Percentiles rank a stretch among this genome's conserved stretches.
Conservation (phyloP, 129 eudicot genomes). For the Flaveria robusta region DNA sequence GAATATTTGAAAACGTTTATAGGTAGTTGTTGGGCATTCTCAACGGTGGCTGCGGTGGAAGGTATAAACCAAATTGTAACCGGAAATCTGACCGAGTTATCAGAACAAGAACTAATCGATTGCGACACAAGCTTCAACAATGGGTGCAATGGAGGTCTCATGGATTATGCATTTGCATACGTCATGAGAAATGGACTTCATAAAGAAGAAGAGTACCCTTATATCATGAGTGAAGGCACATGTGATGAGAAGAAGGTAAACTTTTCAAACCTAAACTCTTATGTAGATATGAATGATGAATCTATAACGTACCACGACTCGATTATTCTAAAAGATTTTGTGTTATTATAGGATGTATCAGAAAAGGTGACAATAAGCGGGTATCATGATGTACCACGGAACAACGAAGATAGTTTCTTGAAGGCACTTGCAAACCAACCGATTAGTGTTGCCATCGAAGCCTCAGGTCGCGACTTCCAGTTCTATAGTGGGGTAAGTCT, state of each 20-base stretch:
- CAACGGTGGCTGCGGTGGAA: slow-evolving; percentile 93
- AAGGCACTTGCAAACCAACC: slow-evolving; percentile 98
- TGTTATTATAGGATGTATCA: slow-evolving; percentile 52
- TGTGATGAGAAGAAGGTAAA: slow-evolving; percentile 73
- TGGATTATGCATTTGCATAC: slow-evolving; percentile 85
- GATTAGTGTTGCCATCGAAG: slow-evolving; percentile 80
- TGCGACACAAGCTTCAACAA: slow-evolving; percentile 67
- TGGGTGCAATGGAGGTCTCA: slow-evolving; percentile 96
- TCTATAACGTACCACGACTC: slow-evolving; percentile 12
- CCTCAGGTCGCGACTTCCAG: slow-evolving; percentile 89
- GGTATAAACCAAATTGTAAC: slow-evolving; percentile 95
- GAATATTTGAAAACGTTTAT: slow-evolving; percentile 12
- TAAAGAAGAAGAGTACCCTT: slow-evolving; percentile 91
- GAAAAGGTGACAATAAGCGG: slow-evolving; percentile 71
- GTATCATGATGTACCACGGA: slow-evolving; percentile 76
- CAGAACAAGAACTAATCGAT: slow-evolving; percentile 88
- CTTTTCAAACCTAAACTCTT: not conserved
- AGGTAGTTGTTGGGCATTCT: slow-evolving; percentile 98
- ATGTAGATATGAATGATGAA: not conserved
- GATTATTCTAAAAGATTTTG: not conserved
- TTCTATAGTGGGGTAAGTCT: slow-evolving; percentile 87
- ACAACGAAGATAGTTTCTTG: slow-evolving; percentile 72
- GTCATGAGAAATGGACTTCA: slow-evolving; percentile 68
- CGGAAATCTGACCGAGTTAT: slow-evolving; percentile 65
- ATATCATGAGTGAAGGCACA: slow-evolving; percentile 92